These are phyloP conservation scores for Neurospora discreta DNA, from an alignment of 495 filamentous ascomycete species.

Conservation along the genomic window DNA sequence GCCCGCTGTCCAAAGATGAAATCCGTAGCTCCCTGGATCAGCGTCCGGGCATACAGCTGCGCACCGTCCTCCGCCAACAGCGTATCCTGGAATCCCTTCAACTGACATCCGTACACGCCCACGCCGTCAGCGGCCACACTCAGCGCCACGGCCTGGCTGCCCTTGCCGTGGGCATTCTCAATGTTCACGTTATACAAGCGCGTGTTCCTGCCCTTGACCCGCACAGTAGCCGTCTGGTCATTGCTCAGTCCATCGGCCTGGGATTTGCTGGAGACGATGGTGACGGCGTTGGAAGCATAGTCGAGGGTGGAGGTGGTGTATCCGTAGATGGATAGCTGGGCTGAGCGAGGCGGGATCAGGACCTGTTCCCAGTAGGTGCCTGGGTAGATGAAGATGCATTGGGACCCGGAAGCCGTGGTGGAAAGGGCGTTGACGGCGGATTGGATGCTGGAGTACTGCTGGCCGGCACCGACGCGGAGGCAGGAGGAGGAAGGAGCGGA, in stretches of 20 bases:
- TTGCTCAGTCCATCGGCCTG: conserved; percentile 32
- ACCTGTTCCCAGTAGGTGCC: conserved; percentile 51
- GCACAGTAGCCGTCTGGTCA: conserved; percentile 43
- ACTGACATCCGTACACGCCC: conserved; percentile 47
- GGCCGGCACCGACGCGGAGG: conserved; percentile 36
- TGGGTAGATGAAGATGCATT: conserved; percentile 53
- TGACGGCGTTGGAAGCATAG: conserved; percentile 49
- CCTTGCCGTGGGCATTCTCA: conserved; percentile 42
- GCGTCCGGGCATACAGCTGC: conserved; percentile 44
- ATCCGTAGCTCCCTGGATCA: conserved; percentile 51
- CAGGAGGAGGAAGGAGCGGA: conserved; percentile 40
- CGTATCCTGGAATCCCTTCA: conserved; percentile 54
- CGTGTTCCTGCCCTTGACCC: conserved; percentile 40
- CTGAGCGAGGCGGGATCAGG: conserved; percentile 33
- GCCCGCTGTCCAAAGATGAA: conserved; percentile 58
- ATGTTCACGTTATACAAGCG: conserved; percentile 55
- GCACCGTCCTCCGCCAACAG: conserved; percentile 45
- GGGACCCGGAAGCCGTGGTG: conserved; percentile 28
- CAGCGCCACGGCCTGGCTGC: conserved; percentile 49
- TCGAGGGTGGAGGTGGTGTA: conserved; percentile 44
- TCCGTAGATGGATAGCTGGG: conserved; percentile 47
- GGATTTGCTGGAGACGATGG: conserved; percentile 37
- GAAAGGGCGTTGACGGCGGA: conserved; percentile 45
- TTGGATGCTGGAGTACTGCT: conserved; percentile 39
- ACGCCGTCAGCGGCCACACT: conserved; percentile 41